phyloP scores from a whole-genome alignment of 176 grass and related monocot species.

The Ensete ventricosum region DNA sequence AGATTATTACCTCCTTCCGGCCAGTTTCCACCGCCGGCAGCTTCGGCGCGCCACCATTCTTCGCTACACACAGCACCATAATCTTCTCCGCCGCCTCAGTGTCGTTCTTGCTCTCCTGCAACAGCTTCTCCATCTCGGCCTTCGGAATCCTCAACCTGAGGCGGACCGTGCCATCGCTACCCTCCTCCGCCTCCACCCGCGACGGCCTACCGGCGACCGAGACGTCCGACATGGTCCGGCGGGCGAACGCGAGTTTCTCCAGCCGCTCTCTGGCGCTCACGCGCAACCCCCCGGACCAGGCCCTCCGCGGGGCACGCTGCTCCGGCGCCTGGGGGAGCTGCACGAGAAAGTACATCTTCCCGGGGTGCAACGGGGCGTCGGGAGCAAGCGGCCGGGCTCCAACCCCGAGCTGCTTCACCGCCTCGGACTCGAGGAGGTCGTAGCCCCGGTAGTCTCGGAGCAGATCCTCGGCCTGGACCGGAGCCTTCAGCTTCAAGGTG shows the following conservation, averaged over 20 bases:
- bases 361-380: conserved; percentile 43
- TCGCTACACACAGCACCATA: conserved; percentile 55
- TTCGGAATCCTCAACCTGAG: conserved; percentile 68
- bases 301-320: conserved; percentile 26
- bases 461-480: conserved; percentile 36
- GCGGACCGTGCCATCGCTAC: conserved; percentile 30
- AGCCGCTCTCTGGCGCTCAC: conserved; percentile 74
- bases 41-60: conserved; percentile 35
- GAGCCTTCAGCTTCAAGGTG: conserved; percentile 58
- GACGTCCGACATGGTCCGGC: conserved; percentile 72
- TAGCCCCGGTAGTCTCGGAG: conserved; percentile 59
- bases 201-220: conserved; percentile 14
- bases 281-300: conserved; percentile 70
- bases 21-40: conserved; percentile 28
- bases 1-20: neutral
- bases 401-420: conserved; percentile 64
- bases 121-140: conserved; percentile 56
- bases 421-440: conserved; percentile 52
- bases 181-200: neutral
- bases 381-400: conserved; percentile 43
- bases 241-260: conserved; percentile 77
- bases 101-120: conserved; percentile 58
- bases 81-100: conserved; percentile 66
- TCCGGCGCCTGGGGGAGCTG: conserved; percentile 37
- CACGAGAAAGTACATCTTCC: conserved; percentile 84